Conservation (phyloP, 2,329 filamentous ascomycete genomes). For the Arthrobotrys conoides region DNA sequence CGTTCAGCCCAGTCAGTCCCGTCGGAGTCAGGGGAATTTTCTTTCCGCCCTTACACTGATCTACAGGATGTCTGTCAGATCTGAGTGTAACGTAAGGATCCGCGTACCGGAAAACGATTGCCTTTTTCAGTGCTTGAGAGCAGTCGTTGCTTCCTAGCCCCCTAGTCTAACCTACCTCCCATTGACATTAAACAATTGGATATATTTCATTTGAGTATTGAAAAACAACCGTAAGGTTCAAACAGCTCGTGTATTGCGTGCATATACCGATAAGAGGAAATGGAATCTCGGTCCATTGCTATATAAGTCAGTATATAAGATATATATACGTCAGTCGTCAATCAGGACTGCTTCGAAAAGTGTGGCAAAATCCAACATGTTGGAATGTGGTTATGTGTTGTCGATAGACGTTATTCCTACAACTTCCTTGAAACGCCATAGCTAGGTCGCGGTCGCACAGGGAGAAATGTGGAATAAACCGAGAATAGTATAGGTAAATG, state of each 20-base stretch:
- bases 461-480: too few species aligned
- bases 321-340: too few species aligned
- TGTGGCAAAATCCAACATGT: not conserved
- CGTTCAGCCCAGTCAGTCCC: slow-evolving; percentile 9
- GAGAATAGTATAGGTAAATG: too few species aligned
- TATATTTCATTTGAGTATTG: not conserved
- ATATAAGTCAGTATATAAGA: too few species aligned
- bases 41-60: slow-evolving; percentile 22
- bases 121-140: not conserved
- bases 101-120: not conserved
- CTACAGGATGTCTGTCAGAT: slow-evolving; percentile 13
- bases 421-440: too few species aligned
- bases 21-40: slow-evolving; percentile 16
- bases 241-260: too few species aligned
- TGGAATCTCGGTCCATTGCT: too few species aligned
- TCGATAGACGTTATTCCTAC: too few species aligned
- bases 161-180: too few species aligned
- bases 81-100: slow-evolving; percentile 18
- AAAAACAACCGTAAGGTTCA: not conserved
- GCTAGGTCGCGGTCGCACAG: too few species aligned
- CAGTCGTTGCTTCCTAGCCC: not conserved
- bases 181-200: not conserved
- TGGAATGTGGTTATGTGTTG: not conserved
- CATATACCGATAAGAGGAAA: too few species aligned
- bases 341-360: too few species aligned